phyloP scores from a whole-genome alignment of 495 filamentous ascomycete species.

The Podospora anserina region DNA sequence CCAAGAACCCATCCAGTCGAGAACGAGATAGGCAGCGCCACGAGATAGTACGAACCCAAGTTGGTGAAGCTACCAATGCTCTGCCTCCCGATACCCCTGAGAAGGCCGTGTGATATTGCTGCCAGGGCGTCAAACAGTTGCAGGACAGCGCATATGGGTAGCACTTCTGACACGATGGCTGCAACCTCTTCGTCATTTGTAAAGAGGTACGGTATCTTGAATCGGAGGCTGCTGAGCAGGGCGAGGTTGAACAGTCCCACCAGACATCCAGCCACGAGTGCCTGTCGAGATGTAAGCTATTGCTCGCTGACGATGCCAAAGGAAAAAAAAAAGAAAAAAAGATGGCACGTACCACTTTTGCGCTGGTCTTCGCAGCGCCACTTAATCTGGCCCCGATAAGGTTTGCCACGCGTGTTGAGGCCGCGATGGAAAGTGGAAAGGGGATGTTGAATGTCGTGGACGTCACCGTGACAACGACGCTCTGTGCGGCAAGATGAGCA shows the following conservation, averaged over 20 bases:
- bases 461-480: slow-evolving; percentile 46
- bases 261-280: slow-evolving; percentile 35
- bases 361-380: slow-evolving; percentile 59
- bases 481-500: slow-evolving; percentile 57
- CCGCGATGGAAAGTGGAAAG: slow-evolving; percentile 54
- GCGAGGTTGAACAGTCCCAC: slow-evolving; percentile 70
- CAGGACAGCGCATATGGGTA: slow-evolving; percentile 73
- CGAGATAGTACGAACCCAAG: slow-evolving; percentile 71
- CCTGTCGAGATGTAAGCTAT: slow-evolving; percentile 9
- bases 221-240: slow-evolving; percentile 51
- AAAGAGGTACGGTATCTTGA: slow-evolving; percentile 66
- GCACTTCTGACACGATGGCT: slow-evolving; percentile 58
- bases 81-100: slow-evolving; percentile 73
- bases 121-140: slow-evolving; percentile 78
- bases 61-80: slow-evolving; percentile 75
- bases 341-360: slow-evolving; percentile 51
- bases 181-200: slow-evolving; percentile 72
- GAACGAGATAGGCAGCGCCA: slow-evolving; percentile 76
- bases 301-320: not conserved
- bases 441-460: slow-evolving; percentile 54
- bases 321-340: not conserved
- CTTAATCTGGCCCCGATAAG: slow-evolving; percentile 59
- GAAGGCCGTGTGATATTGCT: slow-evolving; percentile 67
- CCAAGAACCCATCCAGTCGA: slow-evolving; percentile 62
- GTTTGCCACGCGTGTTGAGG: slow-evolving; percentile 55